Conservation (phyloP, 805 yeast species). For the Suhomyces sp. region DNA sequence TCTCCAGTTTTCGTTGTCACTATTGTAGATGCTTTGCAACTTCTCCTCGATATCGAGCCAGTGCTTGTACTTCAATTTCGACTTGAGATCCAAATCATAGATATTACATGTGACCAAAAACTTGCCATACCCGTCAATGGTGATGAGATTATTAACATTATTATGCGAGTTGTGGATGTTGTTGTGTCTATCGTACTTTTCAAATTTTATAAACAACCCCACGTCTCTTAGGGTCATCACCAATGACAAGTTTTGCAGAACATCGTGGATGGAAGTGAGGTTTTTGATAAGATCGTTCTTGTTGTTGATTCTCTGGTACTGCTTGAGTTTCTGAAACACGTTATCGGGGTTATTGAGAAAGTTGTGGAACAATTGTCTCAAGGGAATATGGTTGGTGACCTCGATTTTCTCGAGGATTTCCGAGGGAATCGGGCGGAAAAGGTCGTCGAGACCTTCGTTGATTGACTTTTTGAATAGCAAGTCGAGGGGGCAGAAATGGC, state of each 20-base stretch:
- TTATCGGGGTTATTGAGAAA: conserved; percentile 30
- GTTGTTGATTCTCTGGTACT: conserved; percentile 32
- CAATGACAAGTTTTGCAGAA: conserved; percentile 36
- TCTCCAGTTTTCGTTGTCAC: conserved; percentile 28
- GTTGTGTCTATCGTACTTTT: conserved; percentile 24
- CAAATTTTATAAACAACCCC: conserved; percentile 46
- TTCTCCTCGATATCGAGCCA: conserved; percentile 45
- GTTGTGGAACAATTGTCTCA: conserved; percentile 27
- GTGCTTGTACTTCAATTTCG: conserved; percentile 38
- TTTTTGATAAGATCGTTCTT: conserved; percentile 31
- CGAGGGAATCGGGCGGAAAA: conserved; percentile 21
- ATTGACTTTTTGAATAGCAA: conserved; percentile 33
- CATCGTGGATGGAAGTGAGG: conserved; percentile 34
- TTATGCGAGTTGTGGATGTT: conserved; percentile 29
- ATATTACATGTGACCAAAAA: conserved; percentile 36
- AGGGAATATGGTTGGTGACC: conserved; percentile 29
- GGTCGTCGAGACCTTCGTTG: conserved; percentile 32
- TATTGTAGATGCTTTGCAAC: conserved; percentile 32
- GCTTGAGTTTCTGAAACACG: conserved; percentile 32
- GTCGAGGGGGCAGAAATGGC: conserved; percentile 49
- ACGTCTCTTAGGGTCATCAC: conserved; percentile 59
- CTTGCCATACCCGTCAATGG: conserved; percentile 21
- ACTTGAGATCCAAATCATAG: conserved; percentile 51
- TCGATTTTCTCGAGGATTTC: conserved; percentile 18
- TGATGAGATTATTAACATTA: conserved; percentile 23